A percentile compares a stretch with the other conserved stretches of the same genome.
Conservation (phyloP, 192 early-diverging fungal species). For the Podila epicladia region DNA sequence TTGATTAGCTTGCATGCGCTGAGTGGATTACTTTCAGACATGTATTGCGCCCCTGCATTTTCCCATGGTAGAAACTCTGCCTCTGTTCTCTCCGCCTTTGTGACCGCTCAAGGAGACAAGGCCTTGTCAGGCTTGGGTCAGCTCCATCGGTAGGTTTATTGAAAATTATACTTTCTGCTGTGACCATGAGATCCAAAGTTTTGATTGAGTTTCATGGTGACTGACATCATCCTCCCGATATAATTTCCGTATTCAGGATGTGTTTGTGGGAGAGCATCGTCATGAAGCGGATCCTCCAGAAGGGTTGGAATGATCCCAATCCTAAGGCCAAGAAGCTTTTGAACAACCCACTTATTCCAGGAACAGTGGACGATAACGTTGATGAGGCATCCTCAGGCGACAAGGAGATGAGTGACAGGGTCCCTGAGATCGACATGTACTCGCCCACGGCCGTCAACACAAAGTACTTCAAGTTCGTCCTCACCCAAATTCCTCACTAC, state of each 20-base stretch:
- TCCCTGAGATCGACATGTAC: conserved; percentile 53
- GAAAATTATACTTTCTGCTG: not conserved
- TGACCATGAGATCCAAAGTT: not conserved
- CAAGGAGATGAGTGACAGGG: conserved; percentile 22
- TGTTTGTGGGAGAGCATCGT: conserved; percentile 73
- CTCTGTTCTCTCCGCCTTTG: conserved; percentile 70
- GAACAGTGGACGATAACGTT: conserved; percentile 30
- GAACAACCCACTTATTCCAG: conserved; percentile 24
- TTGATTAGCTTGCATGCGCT: conserved; percentile 71
- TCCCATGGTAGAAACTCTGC: conserved; percentile 71
- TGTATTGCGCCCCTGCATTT: conserved; percentile 72
- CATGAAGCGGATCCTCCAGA: conserved; percentile 67
- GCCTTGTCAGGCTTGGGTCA: conserved; percentile 64
- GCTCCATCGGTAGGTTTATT: conserved; percentile 65
- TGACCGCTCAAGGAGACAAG: conserved; percentile 56
- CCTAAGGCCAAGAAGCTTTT: conserved; percentile 51
- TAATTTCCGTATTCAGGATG: conserved; percentile 30
- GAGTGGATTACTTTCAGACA: conserved; percentile 72
- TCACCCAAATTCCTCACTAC: conserved; percentile 72
- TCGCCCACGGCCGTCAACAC: conserved; percentile 74
- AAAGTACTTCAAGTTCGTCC: conserved; percentile 68
- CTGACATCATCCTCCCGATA: not conserved
- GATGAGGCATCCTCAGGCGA: conserved; percentile 32
- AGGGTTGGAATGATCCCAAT: conserved; percentile 71
- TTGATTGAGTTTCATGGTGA: not conserved